Evolutionary conservation across 148 eudicot genomes (phyloP), one percentile per base, ranked within the genome.

Genomic region (Suaeda aralocaspica): DNA sequence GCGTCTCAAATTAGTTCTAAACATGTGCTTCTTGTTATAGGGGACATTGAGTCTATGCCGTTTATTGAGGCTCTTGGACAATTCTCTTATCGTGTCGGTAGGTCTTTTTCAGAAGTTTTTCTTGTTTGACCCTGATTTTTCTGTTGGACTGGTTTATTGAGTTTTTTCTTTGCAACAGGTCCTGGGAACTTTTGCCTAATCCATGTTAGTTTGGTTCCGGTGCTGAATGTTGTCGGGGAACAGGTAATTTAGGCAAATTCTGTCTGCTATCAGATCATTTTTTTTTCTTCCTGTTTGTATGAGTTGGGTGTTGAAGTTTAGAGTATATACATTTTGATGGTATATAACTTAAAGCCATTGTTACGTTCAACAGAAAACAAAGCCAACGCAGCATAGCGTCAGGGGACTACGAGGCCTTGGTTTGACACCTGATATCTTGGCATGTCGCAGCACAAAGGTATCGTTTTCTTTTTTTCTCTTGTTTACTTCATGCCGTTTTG

Each of bases 121-220:
- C 71, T 39, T 67, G 69, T 14, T 33, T 45, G 69, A 30, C 33
- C 33, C 12, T 67, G 49, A 19, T 55, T 39, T 22, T 33, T 31
- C 24, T 33, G 59, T 46, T 73, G 24, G 31, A 56, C 26, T n/a
- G 41, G 30, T 31, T 30, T n/a, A 62, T 60, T 72, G 9, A 33
- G 1, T 18, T 31, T 50, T 72, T 66, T 62, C 28, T 44, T 56
- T 33, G 53, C 72, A 59, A 56, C 77, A 94, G 99, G 99, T 68
- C 75, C 84, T 69, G 99, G 93, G 21, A 94, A 94, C 74, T 94
- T 94, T 72, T 94, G 99, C 79, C 75, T 94, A 79, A 84, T 91
- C 69, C 99, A 94, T 82, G 99, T 94, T 73, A 94, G 99, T 80
- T 88, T 94, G 73, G 97, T 94, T 67, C 99, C 99, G 14, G 99